These are phyloP conservation scores for Capsicum pubescens DNA, from an alignment of 257 asterid species.

Conservation along the genomic window DNA sequence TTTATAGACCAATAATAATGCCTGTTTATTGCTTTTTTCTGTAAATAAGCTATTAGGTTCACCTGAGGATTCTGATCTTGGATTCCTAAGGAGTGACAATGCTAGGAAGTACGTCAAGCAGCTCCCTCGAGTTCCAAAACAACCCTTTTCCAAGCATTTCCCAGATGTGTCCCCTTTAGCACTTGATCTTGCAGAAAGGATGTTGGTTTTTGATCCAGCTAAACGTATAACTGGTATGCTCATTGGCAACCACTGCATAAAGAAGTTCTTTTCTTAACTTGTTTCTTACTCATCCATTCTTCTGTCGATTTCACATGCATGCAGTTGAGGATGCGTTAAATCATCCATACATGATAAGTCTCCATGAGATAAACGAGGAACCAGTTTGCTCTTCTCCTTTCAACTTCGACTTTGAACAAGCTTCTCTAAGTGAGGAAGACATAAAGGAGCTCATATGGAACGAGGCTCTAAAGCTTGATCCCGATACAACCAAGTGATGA, in stretches of 20 bases:
- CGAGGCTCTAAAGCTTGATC: constrained; percentile 75
- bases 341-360: constrained; percentile 70
- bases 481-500: constrained; percentile 40
- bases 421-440: constrained; percentile 78
- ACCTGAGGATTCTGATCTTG: constrained; percentile 90
- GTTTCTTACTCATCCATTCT: neutral
- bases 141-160: constrained; percentile 58
- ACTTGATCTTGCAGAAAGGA: constrained; percentile 76
- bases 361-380: constrained; percentile 67
- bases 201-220: constrained; percentile 87
- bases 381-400: constrained; percentile 81
- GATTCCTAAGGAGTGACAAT: constrained; percentile 77
- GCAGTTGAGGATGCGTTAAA: constrained; percentile 75
- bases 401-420: constrained; percentile 78
- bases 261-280: neutral
- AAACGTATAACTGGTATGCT: constrained; percentile 78
- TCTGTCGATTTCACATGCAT: neutral
- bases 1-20: neutral
- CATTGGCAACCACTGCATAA: neutral
- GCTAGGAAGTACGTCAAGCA: constrained; percentile 77
- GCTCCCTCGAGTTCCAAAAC: constrained; percentile 69
- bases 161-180: constrained; percentile 70
- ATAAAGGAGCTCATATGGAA: constrained; percentile 85
- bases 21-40: neutral
- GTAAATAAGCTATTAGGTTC: constrained; percentile 74